Evolutionary conservation across 306 rosid species (phyloP).

Genomic region (Glycine soja): DNA sequence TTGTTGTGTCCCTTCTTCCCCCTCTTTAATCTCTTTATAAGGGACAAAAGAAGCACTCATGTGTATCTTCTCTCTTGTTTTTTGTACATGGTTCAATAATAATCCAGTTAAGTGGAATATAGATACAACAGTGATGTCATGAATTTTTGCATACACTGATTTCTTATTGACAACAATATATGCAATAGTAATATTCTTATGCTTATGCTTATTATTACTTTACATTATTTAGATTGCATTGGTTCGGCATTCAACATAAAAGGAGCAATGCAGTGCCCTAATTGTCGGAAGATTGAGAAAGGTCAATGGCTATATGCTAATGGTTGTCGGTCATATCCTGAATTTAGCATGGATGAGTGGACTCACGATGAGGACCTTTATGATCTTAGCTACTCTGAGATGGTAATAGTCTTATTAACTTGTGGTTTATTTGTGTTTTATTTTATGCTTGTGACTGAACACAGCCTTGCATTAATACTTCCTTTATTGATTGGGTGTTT

Average conservation of each 20-base stretch:
- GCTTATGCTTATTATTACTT: constrained; percentile 31
- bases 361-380: constrained; percentile 93
- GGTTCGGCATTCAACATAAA: constrained; percentile 97
- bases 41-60: not conserved
- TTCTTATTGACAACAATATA: constrained; percentile 4
- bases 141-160: not conserved
- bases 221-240: constrained; percentile 76
- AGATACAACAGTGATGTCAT: not conserved
- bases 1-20: not conserved
- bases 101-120: not conserved
- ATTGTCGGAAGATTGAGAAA: constrained; percentile 96
- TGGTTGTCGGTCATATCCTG: constrained; percentile 86
- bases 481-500: not conserved
- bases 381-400: constrained; percentile 91
- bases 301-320: constrained; percentile 99
- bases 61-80: constrained; percentile 7
- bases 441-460: constrained; percentile 33
- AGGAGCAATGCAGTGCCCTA: constrained; percentile 99
- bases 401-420: constrained; percentile 62
- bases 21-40: not conserved
- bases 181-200: constrained; percentile 10
- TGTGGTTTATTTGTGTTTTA: constrained; percentile 35
- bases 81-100: not conserved
- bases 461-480: not conserved
- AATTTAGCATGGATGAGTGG: constrained; percentile 91